A percentile compares a stretch with the other conserved stretches of the same genome.
Conservation (phyloP, 2,329 filamentous ascomycete species). For the Colletotrichum acutatum region DNA sequence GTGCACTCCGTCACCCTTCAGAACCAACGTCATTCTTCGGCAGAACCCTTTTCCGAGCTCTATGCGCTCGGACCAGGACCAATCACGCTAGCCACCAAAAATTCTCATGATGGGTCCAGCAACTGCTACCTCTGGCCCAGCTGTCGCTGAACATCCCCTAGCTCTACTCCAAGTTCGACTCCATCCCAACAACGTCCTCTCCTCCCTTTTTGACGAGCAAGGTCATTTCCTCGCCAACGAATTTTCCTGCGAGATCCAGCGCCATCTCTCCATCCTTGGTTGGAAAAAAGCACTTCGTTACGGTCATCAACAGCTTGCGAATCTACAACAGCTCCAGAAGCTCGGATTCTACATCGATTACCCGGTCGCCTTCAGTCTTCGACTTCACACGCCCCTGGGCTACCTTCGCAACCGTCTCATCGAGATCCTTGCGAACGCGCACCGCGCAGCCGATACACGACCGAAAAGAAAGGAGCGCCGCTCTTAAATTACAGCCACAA, state of each 20-base stretch:
- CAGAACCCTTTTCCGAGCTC: not conserved
- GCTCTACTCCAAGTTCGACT: slow-evolving; percentile 9
- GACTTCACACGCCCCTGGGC: slow-evolving; percentile 21
- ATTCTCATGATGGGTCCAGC: slow-evolving; percentile 34
- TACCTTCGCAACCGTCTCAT: slow-evolving; percentile 1
- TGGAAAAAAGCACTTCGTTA: slow-evolving; percentile 20
- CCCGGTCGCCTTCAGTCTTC: slow-evolving; percentile 18
- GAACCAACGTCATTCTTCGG: slow-evolving; percentile 25
- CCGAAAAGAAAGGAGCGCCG: not conserved
- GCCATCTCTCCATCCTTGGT: slow-evolving; percentile 9
- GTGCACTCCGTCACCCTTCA: not conserved
- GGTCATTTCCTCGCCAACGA: slow-evolving; percentile 16
- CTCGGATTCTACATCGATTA: slow-evolving; percentile 15
- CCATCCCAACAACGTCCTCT: slow-evolving; percentile 13
- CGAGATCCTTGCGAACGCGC: slow-evolving; percentile 3
- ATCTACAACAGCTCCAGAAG: slow-evolving; percentile 14
- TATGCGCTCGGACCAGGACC: not conserved
- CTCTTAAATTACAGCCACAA: slow-evolving; percentile 56
- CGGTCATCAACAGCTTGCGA: slow-evolving; percentile 16
- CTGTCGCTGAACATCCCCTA: slow-evolving; percentile 23
- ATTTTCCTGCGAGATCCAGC: slow-evolving; percentile 15
- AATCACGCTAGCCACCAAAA: slow-evolving; percentile 32
- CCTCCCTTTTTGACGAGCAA: slow-evolving; percentile 9
- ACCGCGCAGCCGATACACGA: not conserved
- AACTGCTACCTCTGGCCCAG: slow-evolving; percentile 16